Conservation (phyloP, 2,329 filamentous ascomycete genomes). For the Penicillium sp. region DNA sequence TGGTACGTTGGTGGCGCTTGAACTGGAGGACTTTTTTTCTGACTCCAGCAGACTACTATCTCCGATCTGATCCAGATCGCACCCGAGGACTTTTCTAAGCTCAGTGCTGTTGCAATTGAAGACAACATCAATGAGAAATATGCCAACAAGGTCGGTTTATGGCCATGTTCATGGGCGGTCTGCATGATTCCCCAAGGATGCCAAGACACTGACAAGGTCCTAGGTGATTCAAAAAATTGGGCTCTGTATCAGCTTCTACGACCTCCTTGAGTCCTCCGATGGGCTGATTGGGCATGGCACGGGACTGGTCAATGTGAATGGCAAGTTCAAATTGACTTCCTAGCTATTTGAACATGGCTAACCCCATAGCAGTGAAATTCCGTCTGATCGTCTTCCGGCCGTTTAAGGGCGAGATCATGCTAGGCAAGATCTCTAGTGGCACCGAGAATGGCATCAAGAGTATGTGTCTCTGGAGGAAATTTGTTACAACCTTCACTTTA, state of each 20-base stretch:
- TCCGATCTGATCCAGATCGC: conserved; percentile 92
- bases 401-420: conserved; percentile 90
- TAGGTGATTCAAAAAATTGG: conserved; percentile 90
- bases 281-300: conserved; percentile 91
- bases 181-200: not conserved
- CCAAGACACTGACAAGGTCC: conserved; percentile 3
- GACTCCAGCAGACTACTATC: conserved; percentile 72
- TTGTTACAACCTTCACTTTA: not conserved
- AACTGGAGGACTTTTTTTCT: conserved; percentile 25
- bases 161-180: not conserved
- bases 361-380: conserved; percentile 71
- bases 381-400: conserved; percentile 91
- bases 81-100: conserved; percentile 82
- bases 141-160: conserved; percentile 71
- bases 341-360: not conserved
- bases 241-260: conserved; percentile 90
- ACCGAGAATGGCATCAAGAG: conserved; percentile 71
- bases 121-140: conserved; percentile 98
- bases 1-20: conserved; percentile 40
- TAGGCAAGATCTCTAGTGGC: conserved; percentile 78
- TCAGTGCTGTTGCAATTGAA: conserved; percentile 80
- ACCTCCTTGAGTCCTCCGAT: conserved; percentile 85
- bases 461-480: conserved; percentile 33
- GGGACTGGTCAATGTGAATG: conserved; percentile 91
- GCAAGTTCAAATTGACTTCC: conserved; percentile 47